Evolutionary conservation across 495 filamentous ascomycete genomes (phyloP), one percentile per base, ranked within the genome.

Genomic region (Jackrogersella multiformis): DNA sequence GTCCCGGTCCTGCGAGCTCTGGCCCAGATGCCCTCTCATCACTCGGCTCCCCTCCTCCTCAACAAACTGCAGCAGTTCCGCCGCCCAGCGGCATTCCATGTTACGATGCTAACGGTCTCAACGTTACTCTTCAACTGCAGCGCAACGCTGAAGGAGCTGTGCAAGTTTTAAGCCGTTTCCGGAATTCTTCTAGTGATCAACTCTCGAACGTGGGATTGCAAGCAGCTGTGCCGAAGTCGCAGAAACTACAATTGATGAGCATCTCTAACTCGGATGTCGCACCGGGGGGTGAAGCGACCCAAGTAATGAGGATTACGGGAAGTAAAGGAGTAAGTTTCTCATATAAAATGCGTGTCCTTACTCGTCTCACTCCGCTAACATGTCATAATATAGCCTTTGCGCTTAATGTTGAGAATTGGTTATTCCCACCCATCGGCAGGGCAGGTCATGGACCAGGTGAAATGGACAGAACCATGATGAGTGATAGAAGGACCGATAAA

Each of bases 221-320:
- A 77, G 96, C 94, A 45, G 95, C 95, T 4, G 95, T 98, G 63
- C 96, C 95, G 5, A 97, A 97, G 80, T 92, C 89, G 34, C 96
- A 98, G 78, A 94, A 92, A 71, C 76, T 99, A 63, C 92, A 96
- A 75, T 80, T 99, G 49, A 89, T 93, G 71, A 91, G 89, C 53
- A 95, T 99, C 61, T 95, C 88, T 56, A 89, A 86, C 69, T 76
- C 87, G 1, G 92, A 96, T 41, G 74, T 99, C 13, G 87, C 84
- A 10, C 83, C 86, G 2, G 92, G 92, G 2, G 85, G 89, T 13
- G 94, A 98, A 69, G 96, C 92, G 12, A 90, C 88, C 54, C 94
- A 97, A 76, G 80, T 85, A 66, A 93, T 99, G 91, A 90, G 92
- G 72, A 87, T 98, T 52, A 82, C 81, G 10, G 88, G 89, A 64